These are phyloP conservation scores for Primulina huaijiensis DNA, from an alignment of 257 asterid genomes.

Conservation along the genomic window DNA sequence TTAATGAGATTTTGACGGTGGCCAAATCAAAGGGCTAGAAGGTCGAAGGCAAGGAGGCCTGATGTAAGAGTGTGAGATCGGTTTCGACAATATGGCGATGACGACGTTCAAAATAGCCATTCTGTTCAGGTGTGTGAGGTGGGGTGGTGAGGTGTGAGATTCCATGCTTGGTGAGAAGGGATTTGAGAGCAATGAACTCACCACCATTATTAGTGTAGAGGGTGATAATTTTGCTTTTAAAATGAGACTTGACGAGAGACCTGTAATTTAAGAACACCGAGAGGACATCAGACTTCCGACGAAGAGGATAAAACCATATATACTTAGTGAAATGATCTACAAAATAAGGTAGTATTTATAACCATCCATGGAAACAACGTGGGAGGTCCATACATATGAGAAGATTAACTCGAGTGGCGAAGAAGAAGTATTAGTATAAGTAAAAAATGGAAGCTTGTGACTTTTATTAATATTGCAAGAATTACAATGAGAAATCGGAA, in stretches of 20 bases:
- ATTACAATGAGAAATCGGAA: too few relatives aligned
- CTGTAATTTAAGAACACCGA: too few relatives aligned
- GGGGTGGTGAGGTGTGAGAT: slow-evolving; percentile 14
- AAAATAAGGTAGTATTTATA: too few relatives aligned
- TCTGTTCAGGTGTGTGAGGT: slow-evolving; percentile 14
- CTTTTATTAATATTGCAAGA: too few relatives aligned
- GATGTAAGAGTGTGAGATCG: not conserved
- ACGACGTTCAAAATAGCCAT: not conserved
- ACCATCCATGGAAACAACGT: not conserved
- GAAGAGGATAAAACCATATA: too few relatives aligned
- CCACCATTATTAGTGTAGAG: not conserved
- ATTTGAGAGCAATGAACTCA: not conserved
- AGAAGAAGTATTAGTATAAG: too few relatives aligned
- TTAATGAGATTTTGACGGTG: slow-evolving; percentile 2
- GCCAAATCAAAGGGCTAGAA: slow-evolving; percentile 5
- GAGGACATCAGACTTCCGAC: too few relatives aligned
- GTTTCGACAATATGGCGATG: slow-evolving; percentile 22
- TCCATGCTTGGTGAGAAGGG: not conserved
- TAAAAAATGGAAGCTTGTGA: too few relatives aligned
- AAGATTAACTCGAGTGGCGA: too few relatives aligned
- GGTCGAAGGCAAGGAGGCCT: not conserved
- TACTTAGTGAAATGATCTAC: not conserved
- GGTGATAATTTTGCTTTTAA: not conserved
- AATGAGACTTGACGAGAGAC: slow-evolving; percentile 1
- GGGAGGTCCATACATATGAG: not conserved